These are phyloP conservation scores for Fusarium secorum DNA, from an alignment of 2,329 filamentous ascomycete genomes.

Conservation along the genomic window DNA sequence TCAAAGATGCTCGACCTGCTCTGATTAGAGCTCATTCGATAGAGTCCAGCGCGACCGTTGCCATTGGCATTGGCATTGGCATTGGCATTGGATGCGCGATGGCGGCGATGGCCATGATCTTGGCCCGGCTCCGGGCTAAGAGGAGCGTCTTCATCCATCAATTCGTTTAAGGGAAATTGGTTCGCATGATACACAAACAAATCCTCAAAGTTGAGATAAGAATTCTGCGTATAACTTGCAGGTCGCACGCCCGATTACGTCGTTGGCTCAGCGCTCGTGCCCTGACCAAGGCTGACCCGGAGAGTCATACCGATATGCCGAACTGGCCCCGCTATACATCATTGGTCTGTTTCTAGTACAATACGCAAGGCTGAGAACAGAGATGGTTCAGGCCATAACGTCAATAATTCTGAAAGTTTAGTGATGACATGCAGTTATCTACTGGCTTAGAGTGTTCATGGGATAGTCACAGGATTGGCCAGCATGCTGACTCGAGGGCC, in stretches of 20 bases:
- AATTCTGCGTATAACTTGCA: conserved; percentile 23
- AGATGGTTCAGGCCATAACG: background rate
- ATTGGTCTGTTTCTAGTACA: conserved; percentile 18
- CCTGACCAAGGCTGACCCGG: conserved; percentile 37
- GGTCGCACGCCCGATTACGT: conserved; percentile 34
- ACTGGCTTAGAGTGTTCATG: background rate
- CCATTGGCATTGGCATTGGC: conserved; percentile 14
- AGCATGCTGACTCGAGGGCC: background rate
- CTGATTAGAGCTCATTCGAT: conserved; percentile 73
- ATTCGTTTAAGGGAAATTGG: conserved; percentile 10
- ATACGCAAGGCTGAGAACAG: conserved; percentile 23
- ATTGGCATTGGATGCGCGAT: conserved; percentile 34
- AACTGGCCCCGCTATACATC: conserved; percentile 28
- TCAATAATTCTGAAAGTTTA: background rate
- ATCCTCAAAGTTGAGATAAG: conserved; percentile 2
- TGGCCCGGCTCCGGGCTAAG: conserved; percentile 25
- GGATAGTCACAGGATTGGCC: background rate
- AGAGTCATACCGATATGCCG: conserved; percentile 19
- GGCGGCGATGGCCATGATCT: conserved; percentile 25
- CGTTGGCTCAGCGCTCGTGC: conserved; percentile 31
- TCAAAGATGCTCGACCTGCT: conserved; percentile 85
- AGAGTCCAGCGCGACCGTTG: conserved; percentile 52
- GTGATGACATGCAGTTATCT: background rate
- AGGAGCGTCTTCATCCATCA: conserved; percentile 44
- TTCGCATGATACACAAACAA: conserved; percentile 31